Conservation (phyloP, 495 filamentous ascomycete genomes). For the Diplogelasinospora grovesii region DNA sequence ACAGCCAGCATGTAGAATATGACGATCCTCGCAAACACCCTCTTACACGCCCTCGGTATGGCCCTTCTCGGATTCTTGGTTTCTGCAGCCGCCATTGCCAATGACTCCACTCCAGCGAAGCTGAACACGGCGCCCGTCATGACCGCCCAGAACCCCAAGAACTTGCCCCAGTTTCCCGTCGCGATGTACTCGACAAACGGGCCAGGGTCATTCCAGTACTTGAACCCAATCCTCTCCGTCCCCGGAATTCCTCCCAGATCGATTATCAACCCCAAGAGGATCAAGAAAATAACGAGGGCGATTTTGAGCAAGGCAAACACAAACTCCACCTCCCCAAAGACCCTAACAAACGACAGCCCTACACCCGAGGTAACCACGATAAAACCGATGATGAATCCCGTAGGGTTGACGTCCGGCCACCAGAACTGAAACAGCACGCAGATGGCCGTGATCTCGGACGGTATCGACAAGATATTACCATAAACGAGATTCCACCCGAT, state of each 20-base stretch:
- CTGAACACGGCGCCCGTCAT: slow-evolving; percentile 55
- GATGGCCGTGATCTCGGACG: slow-evolving; percentile 55
- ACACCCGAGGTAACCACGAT: slow-evolving; percentile 48
- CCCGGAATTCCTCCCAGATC: slow-evolving; percentile 54
- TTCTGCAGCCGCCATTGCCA: slow-evolving; percentile 66
- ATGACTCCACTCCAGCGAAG: slow-evolving; percentile 51
- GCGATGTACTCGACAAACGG: slow-evolving; percentile 58
- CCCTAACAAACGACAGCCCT: slow-evolving; percentile 47
- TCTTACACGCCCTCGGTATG: slow-evolving; percentile 62
- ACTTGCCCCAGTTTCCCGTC: slow-evolving; percentile 42
- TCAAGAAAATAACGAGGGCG: slow-evolving; percentile 56
- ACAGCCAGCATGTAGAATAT: slow-evolving; percentile 66
- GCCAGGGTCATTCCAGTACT: slow-evolving; percentile 63
- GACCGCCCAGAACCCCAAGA: slow-evolving; percentile 55
- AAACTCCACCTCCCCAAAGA: slow-evolving; percentile 60
- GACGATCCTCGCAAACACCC: slow-evolving; percentile 64
- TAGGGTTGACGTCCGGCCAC: slow-evolving; percentile 49
- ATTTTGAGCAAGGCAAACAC: slow-evolving; percentile 56
- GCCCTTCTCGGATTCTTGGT: slow-evolving; percentile 64
- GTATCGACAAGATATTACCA: slow-evolving; percentile 43
- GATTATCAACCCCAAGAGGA: slow-evolving; percentile 62
- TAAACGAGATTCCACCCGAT: slow-evolving; percentile 58
- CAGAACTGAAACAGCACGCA: slow-evolving; percentile 56
- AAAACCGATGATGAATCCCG: slow-evolving; percentile 50
- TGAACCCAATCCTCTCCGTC: slow-evolving; percentile 54